phyloP scores from a whole-genome alignment of 345 rosid genomes.

The Arabis alpina region DNA sequence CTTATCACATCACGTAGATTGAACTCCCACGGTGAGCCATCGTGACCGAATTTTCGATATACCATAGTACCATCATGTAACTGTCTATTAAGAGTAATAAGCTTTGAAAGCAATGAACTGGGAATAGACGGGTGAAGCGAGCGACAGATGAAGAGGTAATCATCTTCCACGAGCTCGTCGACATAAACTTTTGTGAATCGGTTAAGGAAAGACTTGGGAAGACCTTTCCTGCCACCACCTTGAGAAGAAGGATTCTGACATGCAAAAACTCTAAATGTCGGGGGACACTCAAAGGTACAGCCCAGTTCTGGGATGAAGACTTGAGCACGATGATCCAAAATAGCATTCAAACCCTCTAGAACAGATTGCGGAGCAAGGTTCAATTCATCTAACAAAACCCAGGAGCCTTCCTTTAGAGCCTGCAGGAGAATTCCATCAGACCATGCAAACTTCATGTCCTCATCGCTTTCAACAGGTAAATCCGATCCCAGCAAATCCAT shows the following conservation, averaged over 20 bases:
- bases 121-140: slow-evolving; percentile 81
- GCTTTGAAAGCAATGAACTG: slow-evolving; percentile 63
- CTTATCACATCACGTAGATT: slow-evolving; percentile 92
- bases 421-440: slow-evolving; percentile 90
- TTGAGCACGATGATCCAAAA: slow-evolving; percentile 95
- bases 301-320: slow-evolving; percentile 94
- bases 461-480: slow-evolving; percentile 84
- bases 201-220: slow-evolving; percentile 91
- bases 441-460: slow-evolving; percentile 94
- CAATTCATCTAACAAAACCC: slow-evolving; percentile 97
- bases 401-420: slow-evolving; percentile 96
- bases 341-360: slow-evolving; percentile 96
- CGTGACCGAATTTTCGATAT: slow-evolving; percentile 70
- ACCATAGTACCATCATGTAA: slow-evolving; percentile 82
- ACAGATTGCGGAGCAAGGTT: slow-evolving; percentile 99
- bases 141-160: slow-evolving; percentile 75
- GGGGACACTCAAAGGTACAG: slow-evolving; percentile 74
- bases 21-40: slow-evolving; percentile 99
- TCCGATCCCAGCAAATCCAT: slow-evolving; percentile 99
- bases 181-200: slow-evolving; percentile 95
- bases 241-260: slow-evolving; percentile 97
- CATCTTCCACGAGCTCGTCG: slow-evolving; percentile 87
- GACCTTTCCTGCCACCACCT: slow-evolving; percentile 99
- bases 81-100: slow-evolving; percentile 74
- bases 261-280: slow-evolving; percentile 87